Conservation (phyloP, 345 rosid genomes). For the Pistacia vera region DNA sequence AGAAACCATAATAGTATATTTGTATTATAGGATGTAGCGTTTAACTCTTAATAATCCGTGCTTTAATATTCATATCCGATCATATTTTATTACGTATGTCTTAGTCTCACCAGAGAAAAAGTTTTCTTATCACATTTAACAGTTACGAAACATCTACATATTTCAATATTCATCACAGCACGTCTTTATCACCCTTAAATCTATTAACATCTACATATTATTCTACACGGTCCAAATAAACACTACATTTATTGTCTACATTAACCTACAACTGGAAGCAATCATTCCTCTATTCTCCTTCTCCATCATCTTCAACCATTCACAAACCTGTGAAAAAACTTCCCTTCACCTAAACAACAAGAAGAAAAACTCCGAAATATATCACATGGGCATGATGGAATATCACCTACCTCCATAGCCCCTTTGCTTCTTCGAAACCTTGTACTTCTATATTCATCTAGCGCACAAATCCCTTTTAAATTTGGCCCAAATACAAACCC, state of each 20-base stretch:
- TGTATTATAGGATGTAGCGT: too few relatives aligned
- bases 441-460: slow-evolving; percentile 49
- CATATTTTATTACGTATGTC: too few relatives aligned
- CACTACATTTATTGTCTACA: neutral
- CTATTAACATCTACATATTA: too few relatives aligned
- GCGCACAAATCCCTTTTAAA: slow-evolving; percentile 67
- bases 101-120: too few relatives aligned
- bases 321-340: neutral
- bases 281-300: too few relatives aligned
- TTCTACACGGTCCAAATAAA: neutral
- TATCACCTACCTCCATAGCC: slow-evolving; percentile 44
- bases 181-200: neutral
- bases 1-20: too few relatives aligned
- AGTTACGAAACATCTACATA: neutral
- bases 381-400: slow-evolving; percentile 37
- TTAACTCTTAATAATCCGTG: too few relatives aligned
- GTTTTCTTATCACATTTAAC: too few relatives aligned
- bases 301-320: too few relatives aligned
- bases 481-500: slow-evolving; percentile 47
- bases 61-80: too few relatives aligned
- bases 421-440: slow-evolving; percentile 64
- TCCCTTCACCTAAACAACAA: neutral
- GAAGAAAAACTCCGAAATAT: neutral
- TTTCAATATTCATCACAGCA: too few relatives aligned
- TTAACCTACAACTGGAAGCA: neutral